Evolutionary conservation across 371 early-diverging fungal genomes (phyloP), one percentile per base, ranked within the genome.

Genomic region (Rhizopus sp.): DNA sequence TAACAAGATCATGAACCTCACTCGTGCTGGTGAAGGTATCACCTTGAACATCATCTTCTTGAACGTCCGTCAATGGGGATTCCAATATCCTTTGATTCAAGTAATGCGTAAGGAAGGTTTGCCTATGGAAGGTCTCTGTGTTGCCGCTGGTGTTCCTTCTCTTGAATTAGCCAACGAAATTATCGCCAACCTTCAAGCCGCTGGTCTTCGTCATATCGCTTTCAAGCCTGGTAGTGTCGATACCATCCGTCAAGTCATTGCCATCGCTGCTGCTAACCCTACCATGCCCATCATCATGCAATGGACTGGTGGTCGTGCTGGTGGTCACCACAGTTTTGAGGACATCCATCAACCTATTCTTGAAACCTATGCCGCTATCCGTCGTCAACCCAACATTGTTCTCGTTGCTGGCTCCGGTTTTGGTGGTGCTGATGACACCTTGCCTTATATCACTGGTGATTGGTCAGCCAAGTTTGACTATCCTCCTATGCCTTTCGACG

Each of bases 291-390:
- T 97, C 49, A 84, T 95, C 35, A 81, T 97, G 68, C 94, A 97
- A 70, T 97, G 97, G 97, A 97, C 97, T 47, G 96, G 97, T 76
- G 97, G 96, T 44, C 91, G 97, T 72, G 95, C 91, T 40, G 97
- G 97, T 72, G 97, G 97, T 35, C 97, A 97, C 74, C 97, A 97
- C 87, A 89, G 90, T 58, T 97, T 91, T 57, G 97, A 97, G 77
- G 97, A 97, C 72, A 89, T 93, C 77, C 95, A 96, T 68, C 87
- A 88, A 63, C 96, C 96, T 50, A 91, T 97, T 62, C 73, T 97
- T 23, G 93, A 94, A 80, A 94, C 95, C 4, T 97, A 97, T 63
- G 90, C 90, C 40, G 84, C 91, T 23, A 94, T 96, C 50, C 90
- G 97, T 69, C 88, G 89, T 17, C 87, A 87, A 62, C 60, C 79